These are phyloP conservation scores for Sanghuangporus weigelae DNA, from an alignment of 1,284 basidiomycete species.

Conservation along the genomic window DNA sequence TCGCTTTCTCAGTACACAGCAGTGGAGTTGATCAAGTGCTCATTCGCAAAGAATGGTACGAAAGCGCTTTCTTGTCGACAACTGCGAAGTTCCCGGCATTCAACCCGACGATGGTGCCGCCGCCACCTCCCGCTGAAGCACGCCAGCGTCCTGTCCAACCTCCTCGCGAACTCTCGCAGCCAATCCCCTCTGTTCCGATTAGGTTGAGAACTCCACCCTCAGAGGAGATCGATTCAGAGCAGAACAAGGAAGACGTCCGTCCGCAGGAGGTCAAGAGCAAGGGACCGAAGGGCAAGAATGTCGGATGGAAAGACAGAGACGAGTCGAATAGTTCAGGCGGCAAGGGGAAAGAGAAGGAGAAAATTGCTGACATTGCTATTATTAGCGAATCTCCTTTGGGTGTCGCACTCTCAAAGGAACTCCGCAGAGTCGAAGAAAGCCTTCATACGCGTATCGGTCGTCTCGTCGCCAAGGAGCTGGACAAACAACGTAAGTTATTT, in stretches of 20 bases:
- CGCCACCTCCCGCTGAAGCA: conserved; percentile 29
- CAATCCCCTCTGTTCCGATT: conserved; percentile 29
- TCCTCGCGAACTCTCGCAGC: conserved; percentile 22
- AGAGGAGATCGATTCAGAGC: conserved; percentile 65
- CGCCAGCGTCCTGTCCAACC: conserved; percentile 23
- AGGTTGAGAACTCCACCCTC: conserved; percentile 62
- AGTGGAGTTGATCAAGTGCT: conserved; percentile 79
- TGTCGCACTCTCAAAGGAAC: conserved; percentile 60
- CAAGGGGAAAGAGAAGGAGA: conserved; percentile 38
- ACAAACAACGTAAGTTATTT: conserved; percentile 65
- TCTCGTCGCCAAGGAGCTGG: conserved; percentile 76
- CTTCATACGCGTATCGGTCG: conserved; percentile 68
- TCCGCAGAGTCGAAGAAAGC: conserved; percentile 75
- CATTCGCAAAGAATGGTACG: conserved; percentile 77
- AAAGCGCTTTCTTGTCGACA: conserved; percentile 50
- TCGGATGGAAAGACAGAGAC: conserved; percentile 29
- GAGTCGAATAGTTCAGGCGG: conserved; percentile 37
- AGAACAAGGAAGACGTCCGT: conserved; percentile 52
- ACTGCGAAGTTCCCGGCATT: conserved; percentile 60
- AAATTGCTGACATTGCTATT: conserved; percentile 36
- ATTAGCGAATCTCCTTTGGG: conserved; percentile 49
- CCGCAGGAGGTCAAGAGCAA: conserved; percentile 43
- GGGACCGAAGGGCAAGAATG: conserved; percentile 55
- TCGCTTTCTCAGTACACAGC: conserved; percentile 78
- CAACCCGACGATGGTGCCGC: conserved; percentile 23